Conservation (phyloP, 306 rosid species). For the Pyrus bretschneideri region DNA sequence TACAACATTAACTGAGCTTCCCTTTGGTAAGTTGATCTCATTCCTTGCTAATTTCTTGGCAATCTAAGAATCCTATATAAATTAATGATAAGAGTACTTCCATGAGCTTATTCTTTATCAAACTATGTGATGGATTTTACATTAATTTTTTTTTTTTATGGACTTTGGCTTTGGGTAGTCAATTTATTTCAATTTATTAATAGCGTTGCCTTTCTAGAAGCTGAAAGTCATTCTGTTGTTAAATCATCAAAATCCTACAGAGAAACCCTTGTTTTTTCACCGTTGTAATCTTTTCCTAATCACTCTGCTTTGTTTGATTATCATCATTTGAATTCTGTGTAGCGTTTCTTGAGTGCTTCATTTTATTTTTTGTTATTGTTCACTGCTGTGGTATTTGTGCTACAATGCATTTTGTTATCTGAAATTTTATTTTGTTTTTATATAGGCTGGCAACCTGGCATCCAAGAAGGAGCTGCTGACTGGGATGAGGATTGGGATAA, state of each 20-base stretch:
- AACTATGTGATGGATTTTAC: background rate
- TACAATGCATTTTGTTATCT: background rate
- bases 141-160: background rate
- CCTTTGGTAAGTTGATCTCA: conserved; percentile 64
- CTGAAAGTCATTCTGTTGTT: background rate
- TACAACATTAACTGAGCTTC: conserved; percentile 78
- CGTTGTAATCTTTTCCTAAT: background rate
- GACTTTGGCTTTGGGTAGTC: background rate
- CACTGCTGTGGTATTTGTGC: background rate
- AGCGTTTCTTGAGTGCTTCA: background rate
- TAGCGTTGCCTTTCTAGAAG: background rate
- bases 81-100: background rate
- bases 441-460: conserved; percentile 92
- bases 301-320: background rate
- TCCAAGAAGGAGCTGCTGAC: conserved; percentile 87
- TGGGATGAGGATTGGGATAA: conserved; percentile 98
- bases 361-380: background rate
- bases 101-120: background rate
- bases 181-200: background rate
- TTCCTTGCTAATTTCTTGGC: background rate
- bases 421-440: background rate
- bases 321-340: background rate
- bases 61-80: background rate
- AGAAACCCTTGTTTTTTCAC: background rate
- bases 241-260: background rate